A percentile compares a stretch with the other conserved stretches of the same genome.
Conservation (phyloP, 73 alveolate species). For the Stentor coeruleus region DNA sequence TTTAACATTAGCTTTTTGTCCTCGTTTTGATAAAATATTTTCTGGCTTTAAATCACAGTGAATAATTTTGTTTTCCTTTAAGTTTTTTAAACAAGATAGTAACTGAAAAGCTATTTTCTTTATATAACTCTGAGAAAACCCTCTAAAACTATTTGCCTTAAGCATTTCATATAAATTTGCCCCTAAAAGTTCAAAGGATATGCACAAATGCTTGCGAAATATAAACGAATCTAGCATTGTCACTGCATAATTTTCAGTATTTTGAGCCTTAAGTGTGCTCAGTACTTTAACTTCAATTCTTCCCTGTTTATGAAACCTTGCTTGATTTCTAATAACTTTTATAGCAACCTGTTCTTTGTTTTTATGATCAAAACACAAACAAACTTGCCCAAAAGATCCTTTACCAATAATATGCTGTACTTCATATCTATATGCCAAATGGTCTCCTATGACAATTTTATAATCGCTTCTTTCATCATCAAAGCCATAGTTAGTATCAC, state of each 20-base stretch:
- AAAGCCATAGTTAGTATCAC: conserved; percentile 2
- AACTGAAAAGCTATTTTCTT: conserved; percentile 60
- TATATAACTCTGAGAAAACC: conserved; percentile 54
- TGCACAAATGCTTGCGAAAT: conserved; percentile 59
- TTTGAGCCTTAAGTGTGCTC: conserved; percentile 44
- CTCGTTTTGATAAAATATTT: conserved; percentile 36
- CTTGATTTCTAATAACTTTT: conserved; percentile 82
- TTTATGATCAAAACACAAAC: conserved; percentile 84
- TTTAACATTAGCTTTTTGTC: conserved; percentile 57
- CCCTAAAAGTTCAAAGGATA: conserved; percentile 61
- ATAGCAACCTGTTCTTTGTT: conserved; percentile 73
- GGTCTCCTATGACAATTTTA: conserved; percentile 65
- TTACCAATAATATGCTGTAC: conserved; percentile 73
- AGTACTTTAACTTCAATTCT: conserved; percentile 79
- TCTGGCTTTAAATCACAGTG: conserved; percentile 15
- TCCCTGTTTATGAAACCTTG: conserved; percentile 90
- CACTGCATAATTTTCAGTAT: conserved; percentile 41
- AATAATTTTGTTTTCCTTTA: conserved; percentile 52
- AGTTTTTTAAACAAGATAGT: conserved; percentile 48
- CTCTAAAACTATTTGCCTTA: conserved; percentile 56
- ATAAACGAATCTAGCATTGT: conserved; percentile 46
- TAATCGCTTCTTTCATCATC: conserved; percentile 89
- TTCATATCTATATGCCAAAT: conserved; percentile 89
- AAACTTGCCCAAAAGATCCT: conserved; percentile 94
- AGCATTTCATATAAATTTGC: conserved; percentile 65